phyloP scores from a whole-genome alignment of 2,329 filamentous ascomycete species.

The Pestalotiopsis sp. region DNA sequence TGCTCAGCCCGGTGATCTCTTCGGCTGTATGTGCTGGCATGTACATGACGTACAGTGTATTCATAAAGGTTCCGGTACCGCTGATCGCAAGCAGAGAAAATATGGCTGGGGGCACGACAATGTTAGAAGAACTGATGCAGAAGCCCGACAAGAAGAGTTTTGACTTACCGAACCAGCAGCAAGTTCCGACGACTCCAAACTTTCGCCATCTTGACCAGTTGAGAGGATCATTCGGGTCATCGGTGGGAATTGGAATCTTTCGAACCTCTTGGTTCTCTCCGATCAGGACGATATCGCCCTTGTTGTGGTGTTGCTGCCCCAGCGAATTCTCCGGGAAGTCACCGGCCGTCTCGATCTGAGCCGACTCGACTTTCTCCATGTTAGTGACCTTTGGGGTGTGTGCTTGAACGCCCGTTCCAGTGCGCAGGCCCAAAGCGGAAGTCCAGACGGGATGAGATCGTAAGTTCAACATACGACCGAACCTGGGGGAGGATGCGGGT shows the following conservation, averaged over 20 bases:
- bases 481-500: not conserved
- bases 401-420: not conserved
- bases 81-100: slow-evolving; percentile 14
- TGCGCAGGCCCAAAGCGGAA: not conserved
- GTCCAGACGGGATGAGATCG: not conserved
- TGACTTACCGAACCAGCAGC: slow-evolving; percentile 31
- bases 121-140: not conserved
- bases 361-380: not conserved
- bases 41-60: slow-evolving; percentile 13
- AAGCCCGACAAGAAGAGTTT: not conserved
- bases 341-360: not conserved
- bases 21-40: slow-evolving; percentile 5
- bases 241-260: slow-evolving; percentile 20
- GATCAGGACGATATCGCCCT: slow-evolving; percentile 12
- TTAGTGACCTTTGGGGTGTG: not conserved
- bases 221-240: slow-evolving; percentile 29
- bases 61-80: slow-evolving; percentile 18
- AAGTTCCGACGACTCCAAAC: slow-evolving; percentile 21
- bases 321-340: not conserved
- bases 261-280: slow-evolving; percentile 20
- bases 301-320: slow-evolving; percentile 9
- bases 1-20: slow-evolving; percentile 9
- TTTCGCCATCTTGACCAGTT: slow-evolving; percentile 27
- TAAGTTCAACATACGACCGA: not conserved
- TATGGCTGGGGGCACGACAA: slow-evolving; percentile 5